These are phyloP conservation scores for Dendrobium officinale DNA, from an alignment of 106 monocot species.

Conservation along the genomic window DNA sequence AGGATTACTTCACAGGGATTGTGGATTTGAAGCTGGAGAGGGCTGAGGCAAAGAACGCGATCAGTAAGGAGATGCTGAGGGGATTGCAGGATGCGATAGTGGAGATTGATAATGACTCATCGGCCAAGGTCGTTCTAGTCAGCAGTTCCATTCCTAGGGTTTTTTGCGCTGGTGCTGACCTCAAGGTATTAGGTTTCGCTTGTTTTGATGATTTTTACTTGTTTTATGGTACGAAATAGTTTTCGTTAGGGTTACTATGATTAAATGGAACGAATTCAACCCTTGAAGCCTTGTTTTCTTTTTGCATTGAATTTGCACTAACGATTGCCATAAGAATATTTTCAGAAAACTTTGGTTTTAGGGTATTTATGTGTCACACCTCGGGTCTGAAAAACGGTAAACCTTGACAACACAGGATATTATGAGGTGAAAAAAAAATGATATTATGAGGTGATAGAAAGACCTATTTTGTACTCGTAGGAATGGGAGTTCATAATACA, in stretches of 20 bases:
- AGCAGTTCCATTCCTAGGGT: conserved; percentile 74
- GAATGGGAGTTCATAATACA: too few species aligned
- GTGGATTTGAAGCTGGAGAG: conserved; percentile 76
- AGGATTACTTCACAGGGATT: conserved; percentile 40
- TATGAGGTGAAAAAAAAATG: too few species aligned
- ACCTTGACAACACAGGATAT: too few species aligned
- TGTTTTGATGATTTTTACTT: not conserved
- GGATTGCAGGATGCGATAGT: conserved; percentile 49
- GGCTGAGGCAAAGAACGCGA: conserved; percentile 84
- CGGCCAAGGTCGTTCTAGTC: conserved; percentile 66
- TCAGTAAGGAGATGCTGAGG: conserved; percentile 71
- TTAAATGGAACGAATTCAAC: not conserved
- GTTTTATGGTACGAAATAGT: not conserved
- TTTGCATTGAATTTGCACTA: not conserved
- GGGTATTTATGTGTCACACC: not conserved
- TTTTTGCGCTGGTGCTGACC: conserved; percentile 96
- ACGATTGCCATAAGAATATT: not conserved
- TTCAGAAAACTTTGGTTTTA: not conserved
- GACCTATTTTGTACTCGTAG: too few species aligned
- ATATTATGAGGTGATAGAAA: too few species aligned
- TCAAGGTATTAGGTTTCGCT: conserved; percentile 45
- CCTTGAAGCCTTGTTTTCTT: not conserved
- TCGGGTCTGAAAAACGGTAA: too few species aligned
- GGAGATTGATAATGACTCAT: conserved; percentile 40
- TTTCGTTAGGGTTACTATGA: not conserved